Evolutionary conservation across 2,329 filamentous ascomycete species (phyloP), one percentile per base, ranked within the genome.

Genomic region (Claviceps sp.): DNA sequence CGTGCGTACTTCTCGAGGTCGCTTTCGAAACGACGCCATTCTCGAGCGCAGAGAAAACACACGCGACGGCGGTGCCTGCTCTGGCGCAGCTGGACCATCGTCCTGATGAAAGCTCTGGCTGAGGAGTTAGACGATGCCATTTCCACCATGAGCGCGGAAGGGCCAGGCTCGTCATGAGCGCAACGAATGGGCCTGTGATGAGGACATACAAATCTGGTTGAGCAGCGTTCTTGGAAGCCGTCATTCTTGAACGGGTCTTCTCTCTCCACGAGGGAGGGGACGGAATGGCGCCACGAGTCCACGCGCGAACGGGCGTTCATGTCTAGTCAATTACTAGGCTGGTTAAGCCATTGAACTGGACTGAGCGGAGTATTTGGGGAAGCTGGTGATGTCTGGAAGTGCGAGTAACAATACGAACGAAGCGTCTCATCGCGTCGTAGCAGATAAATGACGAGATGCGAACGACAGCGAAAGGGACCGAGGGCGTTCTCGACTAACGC

Each of bases 201-300:
- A 5, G 17, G 39, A 46, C 11, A 39, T 29, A 66, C 66, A 11
- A 66, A 54, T 39, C 64, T 61, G 5, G 64, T 67, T 0, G 57
- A 51, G 17, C 64, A 63, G 3, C 65, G 60, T 16, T 58, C 56
- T 2, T 57, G 59, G 22, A 68, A 68, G 0, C 61, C 62, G 47
- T 69, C 66, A 8, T 61, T 61, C 11, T 56, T 58, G 45, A 70
- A 70, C 0, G 67, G 67, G 50, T 68, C 64, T 4, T 63, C 59
- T 22, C 66, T 59, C 16, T 69, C 66, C 7, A 65, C 53, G 16
- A 62, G 62, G 40, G 62, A 66, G 13, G 67, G 67, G 22, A 70
- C 62, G 13, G 61, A 63, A 29, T 59, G 57, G 4, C 67, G 61
- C 67, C 67, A 70, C 1, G 60, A 58, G 40, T 66, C 59, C 50